Conservation (phyloP, 2,329 filamentous ascomycete genomes). For the Trichoderma sp. region DNA sequence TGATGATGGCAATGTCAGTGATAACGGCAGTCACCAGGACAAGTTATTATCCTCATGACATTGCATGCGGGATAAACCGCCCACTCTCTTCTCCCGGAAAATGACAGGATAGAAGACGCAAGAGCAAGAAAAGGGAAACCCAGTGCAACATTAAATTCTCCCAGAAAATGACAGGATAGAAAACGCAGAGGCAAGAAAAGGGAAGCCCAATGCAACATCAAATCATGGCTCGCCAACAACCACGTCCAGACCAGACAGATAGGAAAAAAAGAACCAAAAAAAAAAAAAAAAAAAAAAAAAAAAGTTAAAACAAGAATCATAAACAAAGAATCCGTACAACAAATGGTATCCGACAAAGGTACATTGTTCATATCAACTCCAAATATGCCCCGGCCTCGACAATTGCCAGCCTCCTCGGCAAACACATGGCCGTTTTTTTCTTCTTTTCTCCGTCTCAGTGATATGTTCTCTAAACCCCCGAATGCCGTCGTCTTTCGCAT, state of each 20-base stretch:
- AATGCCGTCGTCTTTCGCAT: neutral
- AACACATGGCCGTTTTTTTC: neutral
- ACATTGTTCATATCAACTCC: constrained; percentile 15
- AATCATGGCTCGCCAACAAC: neutral
- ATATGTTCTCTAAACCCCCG: constrained; percentile 19
- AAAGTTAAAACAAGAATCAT: neutral
- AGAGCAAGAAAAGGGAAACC: neutral
- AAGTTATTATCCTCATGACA: neutral
- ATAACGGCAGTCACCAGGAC: neutral
- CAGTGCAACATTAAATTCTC: neutral
- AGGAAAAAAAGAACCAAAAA: neutral
- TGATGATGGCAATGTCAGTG: neutral
- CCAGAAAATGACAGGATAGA: neutral
- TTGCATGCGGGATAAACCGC: neutral
- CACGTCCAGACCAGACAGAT: neutral
- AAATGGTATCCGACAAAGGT: constrained; percentile 30
- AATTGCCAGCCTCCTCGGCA: neutral
- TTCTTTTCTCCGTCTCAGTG: constrained; percentile 20
- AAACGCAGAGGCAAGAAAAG: neutral
- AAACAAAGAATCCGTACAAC: constrained; percentile 22
- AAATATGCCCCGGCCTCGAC: constrained; percentile 10
- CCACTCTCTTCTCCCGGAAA: neutral
- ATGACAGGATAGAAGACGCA: neutral
- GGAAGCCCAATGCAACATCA: neutral
- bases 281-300: neutral